Conservation (phyloP, 2,329 filamentous ascomycete species). For the Talaromyces sp. region DNA sequence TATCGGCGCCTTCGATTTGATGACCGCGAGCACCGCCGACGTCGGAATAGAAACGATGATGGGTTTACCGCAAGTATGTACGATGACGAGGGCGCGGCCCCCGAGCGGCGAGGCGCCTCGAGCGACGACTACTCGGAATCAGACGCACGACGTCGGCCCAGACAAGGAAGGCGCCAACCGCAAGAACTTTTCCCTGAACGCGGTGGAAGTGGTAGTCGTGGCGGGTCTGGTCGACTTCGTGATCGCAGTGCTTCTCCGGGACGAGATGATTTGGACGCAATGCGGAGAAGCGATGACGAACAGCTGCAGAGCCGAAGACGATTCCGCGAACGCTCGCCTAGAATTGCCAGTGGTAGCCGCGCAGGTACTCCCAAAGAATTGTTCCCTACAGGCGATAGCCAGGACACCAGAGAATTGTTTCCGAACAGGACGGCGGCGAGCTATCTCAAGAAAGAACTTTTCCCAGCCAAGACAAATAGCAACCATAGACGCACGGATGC, state of each 20-base stretch:
- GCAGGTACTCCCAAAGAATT: constrained; percentile 53
- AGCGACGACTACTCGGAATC: constrained; percentile 28
- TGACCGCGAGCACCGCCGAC: constrained; percentile 51
- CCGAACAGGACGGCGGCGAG: constrained; percentile 40
- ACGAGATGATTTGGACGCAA: constrained; percentile 47
- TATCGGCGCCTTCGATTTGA: constrained; percentile 57
- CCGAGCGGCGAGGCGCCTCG: constrained; percentile 10
- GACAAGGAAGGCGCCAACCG: constrained; percentile 25
- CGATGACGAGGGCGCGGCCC: constrained; percentile 55
- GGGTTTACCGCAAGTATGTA: constrained; percentile 74
- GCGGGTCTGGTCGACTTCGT: constrained; percentile 43
- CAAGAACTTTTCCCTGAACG: constrained; percentile 40
- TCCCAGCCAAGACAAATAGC: constrained; percentile 48
- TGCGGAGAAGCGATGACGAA: constrained; percentile 32
- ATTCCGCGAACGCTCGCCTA: constrained; percentile 44
- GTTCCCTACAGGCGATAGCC: constrained; percentile 49
- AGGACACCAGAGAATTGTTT: constrained; percentile 47
- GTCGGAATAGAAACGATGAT: constrained; percentile 43
- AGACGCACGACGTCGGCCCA: constrained; percentile 30
- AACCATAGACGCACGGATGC: constrained; percentile 49
- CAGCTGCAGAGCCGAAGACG: constrained; percentile 37
- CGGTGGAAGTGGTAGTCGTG: constrained; percentile 20
- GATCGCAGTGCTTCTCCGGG: constrained; percentile 61
- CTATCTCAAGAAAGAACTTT: constrained; percentile 56
- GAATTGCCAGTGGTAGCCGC: constrained; percentile 26